These are phyloP conservation scores for Cydonia oblonga DNA, from an alignment of 331 rosid genomes.

Conservation along the genomic window DNA sequence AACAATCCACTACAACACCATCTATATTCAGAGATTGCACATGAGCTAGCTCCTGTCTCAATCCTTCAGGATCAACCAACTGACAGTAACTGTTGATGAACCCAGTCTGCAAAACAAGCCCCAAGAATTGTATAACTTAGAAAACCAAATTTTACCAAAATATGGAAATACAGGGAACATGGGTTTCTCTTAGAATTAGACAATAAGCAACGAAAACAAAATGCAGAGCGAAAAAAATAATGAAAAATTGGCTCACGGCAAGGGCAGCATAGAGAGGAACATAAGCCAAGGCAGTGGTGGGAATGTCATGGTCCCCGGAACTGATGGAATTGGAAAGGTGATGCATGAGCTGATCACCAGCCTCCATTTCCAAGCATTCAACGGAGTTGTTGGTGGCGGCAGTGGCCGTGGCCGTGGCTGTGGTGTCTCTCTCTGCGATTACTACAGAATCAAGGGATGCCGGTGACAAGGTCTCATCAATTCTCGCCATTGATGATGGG, in stretches of 20 bases:
- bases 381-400: constrained; percentile 48
- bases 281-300: constrained; percentile 34
- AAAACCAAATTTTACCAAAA: neutral
- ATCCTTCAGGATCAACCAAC: constrained; percentile 77
- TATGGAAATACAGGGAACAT: neutral
- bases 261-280: constrained; percentile 69
- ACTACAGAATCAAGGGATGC: constrained; percentile 84
- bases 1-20: constrained; percentile 80
- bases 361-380: constrained; percentile 45
- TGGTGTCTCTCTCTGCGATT: constrained; percentile 65
- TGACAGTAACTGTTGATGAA: constrained; percentile 70
- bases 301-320: constrained; percentile 37
- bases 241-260: constrained; percentile 42
- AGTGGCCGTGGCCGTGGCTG: neutral
- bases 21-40: constrained; percentile 65
- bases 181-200: neutral
- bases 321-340: constrained; percentile 30
- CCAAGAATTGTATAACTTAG: constrained; percentile 14
- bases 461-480: constrained; percentile 79
- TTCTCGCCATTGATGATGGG: constrained; percentile 45
- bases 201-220: neutral
- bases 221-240: neutral
- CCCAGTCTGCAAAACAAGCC: constrained; percentile 60
- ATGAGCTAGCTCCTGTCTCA: constrained; percentile 64
- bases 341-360: constrained; percentile 78